Evolutionary conservation across 164 flowering plant species (phyloP).

Genomic region (Vitis labrusca): DNA sequence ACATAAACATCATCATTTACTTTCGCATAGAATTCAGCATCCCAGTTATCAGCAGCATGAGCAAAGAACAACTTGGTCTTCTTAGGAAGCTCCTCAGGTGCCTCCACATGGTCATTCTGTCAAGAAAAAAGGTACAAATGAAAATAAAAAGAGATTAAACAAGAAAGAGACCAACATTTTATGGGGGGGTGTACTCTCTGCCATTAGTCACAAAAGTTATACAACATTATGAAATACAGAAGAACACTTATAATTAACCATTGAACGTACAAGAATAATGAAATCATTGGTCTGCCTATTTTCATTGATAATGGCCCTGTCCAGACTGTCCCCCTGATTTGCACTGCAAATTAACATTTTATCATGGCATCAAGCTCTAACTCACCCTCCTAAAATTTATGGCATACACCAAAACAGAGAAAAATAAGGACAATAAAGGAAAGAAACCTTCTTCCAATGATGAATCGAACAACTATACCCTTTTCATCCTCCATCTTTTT

Average conservation of each 20-base stretch:
- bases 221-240: not conserved
- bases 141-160: slow-evolving; percentile 1
- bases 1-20: slow-evolving; percentile 89
- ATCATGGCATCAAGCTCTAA: not conserved
- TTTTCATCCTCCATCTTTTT: slow-evolving; percentile 71
- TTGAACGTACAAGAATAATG: slow-evolving; percentile 70
- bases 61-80: slow-evolving; percentile 73
- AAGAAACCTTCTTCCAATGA: slow-evolving; percentile 87
- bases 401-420: not conserved
- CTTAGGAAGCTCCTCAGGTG: slow-evolving; percentile 60
- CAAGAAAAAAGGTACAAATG: not conserved
- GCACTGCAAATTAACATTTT: slow-evolving; percentile 50
- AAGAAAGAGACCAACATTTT: no score
- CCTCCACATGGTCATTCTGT: slow-evolving; percentile 81
- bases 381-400: not conserved
- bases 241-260: not conserved
- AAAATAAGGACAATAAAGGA: not conserved
- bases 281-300: slow-evolving; percentile 71
- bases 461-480: slow-evolving; percentile 77
- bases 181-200: no score
- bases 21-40: slow-evolving; percentile 92
- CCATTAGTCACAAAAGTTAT: not conserved
- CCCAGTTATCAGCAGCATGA: slow-evolving; percentile 81
- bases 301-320: slow-evolving; percentile 69
- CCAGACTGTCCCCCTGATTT: slow-evolving; percentile 73